Percentiles rank a stretch among this genome's conserved stretches.
These are phyloP conservation scores for Paratrimastix pyriformis DNA, from an alignment of 78 protist genomes.

Conservation along the genomic window DNA sequence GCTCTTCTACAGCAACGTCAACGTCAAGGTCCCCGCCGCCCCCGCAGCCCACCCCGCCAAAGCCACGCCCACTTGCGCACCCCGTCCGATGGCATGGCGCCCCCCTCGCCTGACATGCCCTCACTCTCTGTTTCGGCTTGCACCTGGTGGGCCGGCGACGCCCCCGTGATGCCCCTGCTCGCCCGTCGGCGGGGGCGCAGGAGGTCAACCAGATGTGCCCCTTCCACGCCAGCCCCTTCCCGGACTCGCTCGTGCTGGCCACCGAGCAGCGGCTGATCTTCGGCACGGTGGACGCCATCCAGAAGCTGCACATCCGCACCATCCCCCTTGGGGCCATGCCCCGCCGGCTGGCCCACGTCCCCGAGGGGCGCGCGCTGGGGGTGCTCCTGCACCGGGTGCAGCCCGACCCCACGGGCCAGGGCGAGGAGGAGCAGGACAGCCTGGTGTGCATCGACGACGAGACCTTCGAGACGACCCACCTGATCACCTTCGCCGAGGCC, in stretches of 20 bases:
- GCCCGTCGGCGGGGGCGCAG: too few relatives aligned
- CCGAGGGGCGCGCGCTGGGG: background rate
- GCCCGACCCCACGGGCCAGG: background rate
- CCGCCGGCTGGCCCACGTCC: slow-evolving; percentile 44
- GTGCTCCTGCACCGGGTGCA: background rate
- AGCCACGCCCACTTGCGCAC: too few relatives aligned
- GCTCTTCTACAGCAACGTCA: slow-evolving; percentile 62
- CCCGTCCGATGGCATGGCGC: too few relatives aligned
- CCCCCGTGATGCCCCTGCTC: too few relatives aligned
- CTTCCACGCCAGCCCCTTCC: slow-evolving; percentile 45
- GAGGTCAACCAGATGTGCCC: slow-evolving; percentile 48
- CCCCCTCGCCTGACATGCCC: too few relatives aligned
- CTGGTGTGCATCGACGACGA: slow-evolving; percentile 38
- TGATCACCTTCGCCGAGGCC: too few relatives aligned
- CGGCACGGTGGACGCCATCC: slow-evolving; percentile 73
- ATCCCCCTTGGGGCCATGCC: slow-evolving; percentile 68
- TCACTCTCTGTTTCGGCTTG: background rate
- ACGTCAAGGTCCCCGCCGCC: slow-evolving; percentile 18
- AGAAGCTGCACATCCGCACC: slow-evolving; percentile 71
- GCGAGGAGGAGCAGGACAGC: background rate
- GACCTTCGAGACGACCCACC: slow-evolving; percentile 47
- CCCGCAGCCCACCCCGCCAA: too few relatives aligned
- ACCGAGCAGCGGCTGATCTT: slow-evolving; percentile 26
- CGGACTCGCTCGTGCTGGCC: slow-evolving; percentile 66
- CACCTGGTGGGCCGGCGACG: too few relatives aligned